Evolutionary conservation across 163 green algal genomes (phyloP).

Genomic region (Volvox carteri): DNA sequence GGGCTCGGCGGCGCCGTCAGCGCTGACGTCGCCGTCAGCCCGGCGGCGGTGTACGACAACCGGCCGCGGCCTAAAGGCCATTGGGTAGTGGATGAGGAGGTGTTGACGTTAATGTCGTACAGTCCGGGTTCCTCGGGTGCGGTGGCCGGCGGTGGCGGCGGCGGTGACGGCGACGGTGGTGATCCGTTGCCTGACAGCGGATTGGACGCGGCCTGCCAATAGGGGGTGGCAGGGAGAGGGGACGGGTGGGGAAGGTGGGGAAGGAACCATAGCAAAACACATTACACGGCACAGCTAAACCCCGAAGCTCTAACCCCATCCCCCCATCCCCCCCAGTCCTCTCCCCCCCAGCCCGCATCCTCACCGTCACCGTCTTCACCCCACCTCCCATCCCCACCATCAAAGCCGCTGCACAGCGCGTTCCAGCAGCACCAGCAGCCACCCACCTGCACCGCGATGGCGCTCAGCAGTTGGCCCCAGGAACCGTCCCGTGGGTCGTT

Average conservation of each 20-base stretch:
- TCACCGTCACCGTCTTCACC: background rate
- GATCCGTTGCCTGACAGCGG: background rate
- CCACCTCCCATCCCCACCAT: background rate
- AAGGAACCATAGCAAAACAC: background rate
- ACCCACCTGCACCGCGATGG: constrained; percentile 19
- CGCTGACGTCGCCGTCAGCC: background rate
- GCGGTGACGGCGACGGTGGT: background rate
- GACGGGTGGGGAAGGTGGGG: background rate
- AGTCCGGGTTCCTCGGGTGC: background rate
- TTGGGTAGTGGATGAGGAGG: background rate
- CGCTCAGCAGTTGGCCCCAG: constrained; percentile 23
- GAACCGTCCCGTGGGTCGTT: background rate
- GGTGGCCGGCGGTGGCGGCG: background rate
- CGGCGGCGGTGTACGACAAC: constrained; percentile 10
- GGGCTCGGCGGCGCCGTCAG: background rate
- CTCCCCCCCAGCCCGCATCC: background rate
- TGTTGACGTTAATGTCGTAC: background rate
- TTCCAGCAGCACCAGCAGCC: background rate
- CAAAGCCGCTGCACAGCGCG: too few relatives aligned
- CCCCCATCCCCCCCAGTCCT: background rate
- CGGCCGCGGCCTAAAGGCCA: constrained; percentile 22
- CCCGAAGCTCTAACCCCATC: background rate
- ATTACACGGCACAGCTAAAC: background rate
- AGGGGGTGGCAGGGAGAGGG: too few relatives aligned
- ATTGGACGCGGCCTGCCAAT: background rate